These are phyloP conservation scores for Hyphopichia khmerensis DNA, from an alignment of 1,139 yeast species.

Conservation along the genomic window DNA sequence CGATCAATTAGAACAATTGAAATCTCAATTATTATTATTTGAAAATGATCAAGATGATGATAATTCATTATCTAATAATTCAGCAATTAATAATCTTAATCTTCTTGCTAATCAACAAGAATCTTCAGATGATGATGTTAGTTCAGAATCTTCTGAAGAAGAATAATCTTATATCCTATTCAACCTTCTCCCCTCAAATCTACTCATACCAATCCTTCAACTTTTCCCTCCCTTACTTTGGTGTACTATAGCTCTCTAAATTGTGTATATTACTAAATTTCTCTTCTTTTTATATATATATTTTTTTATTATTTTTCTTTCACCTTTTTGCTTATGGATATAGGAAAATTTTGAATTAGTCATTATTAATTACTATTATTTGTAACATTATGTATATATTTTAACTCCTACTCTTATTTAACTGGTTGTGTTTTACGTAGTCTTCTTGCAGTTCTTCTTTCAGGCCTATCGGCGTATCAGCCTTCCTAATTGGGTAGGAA, in stretches of 20 bases:
- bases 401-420: too few relatives aligned
- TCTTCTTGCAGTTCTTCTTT: too few relatives aligned
- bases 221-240: neutral
- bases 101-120: constrained; percentile 34
- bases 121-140: constrained; percentile 48
- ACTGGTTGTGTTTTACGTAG: too few relatives aligned
- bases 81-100: constrained; percentile 23
- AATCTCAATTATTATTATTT: constrained; percentile 78
- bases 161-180: constrained; percentile 31
- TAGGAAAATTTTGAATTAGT: neutral
- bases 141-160: constrained; percentile 66
- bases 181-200: neutral
- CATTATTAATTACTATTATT: neutral
- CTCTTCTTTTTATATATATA: neutral
- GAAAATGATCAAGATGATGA: constrained; percentile 45
- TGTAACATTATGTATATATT: neutral
- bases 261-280: neutral
- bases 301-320: too few relatives aligned
- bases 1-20: constrained; percentile 80
- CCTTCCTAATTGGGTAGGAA: neutral
- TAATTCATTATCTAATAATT: constrained; percentile 4
- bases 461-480: too few relatives aligned
- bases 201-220: too few relatives aligned
- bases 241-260: neutral
- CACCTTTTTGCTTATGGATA: neutral